These are phyloP conservation scores for Starmerella floris DNA, from an alignment of 805 yeast species.

Conservation along the genomic window DNA sequence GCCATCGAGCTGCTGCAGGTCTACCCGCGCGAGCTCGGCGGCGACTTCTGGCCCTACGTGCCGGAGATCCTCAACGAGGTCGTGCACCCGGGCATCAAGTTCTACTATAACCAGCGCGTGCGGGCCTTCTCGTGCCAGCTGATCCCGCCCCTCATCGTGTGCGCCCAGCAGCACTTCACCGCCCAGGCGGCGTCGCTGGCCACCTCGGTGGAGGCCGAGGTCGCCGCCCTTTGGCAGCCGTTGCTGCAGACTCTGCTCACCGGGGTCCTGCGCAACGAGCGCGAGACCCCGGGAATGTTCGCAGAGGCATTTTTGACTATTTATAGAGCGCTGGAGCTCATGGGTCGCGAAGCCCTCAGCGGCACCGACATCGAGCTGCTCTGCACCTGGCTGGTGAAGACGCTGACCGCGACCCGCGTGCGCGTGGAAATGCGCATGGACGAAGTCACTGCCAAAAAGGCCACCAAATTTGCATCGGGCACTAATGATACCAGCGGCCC, in stretches of 20 bases:
- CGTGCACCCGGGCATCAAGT: slow-evolving; percentile 77
- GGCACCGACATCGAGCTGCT: slow-evolving; percentile 42
- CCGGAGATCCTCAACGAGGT: slow-evolving; percentile 63
- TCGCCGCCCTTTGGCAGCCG: slow-evolving; percentile 56
- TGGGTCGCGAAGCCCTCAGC: slow-evolving; percentile 46
- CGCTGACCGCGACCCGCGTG: slow-evolving; percentile 51
- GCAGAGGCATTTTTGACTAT: slow-evolving; percentile 67
- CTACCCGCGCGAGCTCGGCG: slow-evolving; percentile 75
- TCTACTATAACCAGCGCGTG: slow-evolving; percentile 87
- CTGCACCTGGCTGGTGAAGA: slow-evolving; percentile 45
- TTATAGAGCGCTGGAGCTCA: slow-evolving; percentile 47
- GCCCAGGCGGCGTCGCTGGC: slow-evolving; percentile 31
- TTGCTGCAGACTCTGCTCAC: slow-evolving; percentile 54
- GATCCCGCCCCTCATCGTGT: slow-evolving; percentile 60
- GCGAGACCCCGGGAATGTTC: slow-evolving; percentile 71
- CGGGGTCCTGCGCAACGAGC: slow-evolving; percentile 43
- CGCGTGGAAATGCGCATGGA: slow-evolving; percentile 46
- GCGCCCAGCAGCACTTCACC: slow-evolving; percentile 45
- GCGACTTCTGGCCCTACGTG: slow-evolving; percentile 70
- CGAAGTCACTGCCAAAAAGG: slow-evolving; percentile 15
- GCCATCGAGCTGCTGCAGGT: slow-evolving; percentile 80
- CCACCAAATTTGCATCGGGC: background rate
- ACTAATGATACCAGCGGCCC: background rate
- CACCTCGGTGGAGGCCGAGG: slow-evolving; percentile 34
- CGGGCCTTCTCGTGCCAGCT: slow-evolving; percentile 80